phyloP scores from a whole-genome alignment of 768 basidiomycete species.

The Calvatia gigantea region DNA sequence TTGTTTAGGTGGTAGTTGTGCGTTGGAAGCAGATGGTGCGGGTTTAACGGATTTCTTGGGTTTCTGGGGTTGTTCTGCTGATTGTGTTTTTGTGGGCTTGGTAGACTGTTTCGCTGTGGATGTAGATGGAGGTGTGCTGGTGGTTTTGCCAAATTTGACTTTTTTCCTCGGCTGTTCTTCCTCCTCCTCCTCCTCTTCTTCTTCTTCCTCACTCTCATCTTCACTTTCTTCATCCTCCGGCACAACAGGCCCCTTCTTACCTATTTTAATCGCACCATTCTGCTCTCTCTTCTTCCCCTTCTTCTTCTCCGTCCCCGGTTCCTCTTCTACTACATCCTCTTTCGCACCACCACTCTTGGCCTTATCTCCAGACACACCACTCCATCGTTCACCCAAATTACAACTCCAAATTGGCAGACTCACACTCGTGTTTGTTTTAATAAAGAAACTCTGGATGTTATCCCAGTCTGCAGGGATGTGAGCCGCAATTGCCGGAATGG shows the following conservation, averaged over 20 bases:
- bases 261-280: not conserved
- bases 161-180: slow-evolving; percentile 36
- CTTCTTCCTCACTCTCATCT: slow-evolving; percentile 11
- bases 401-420: slow-evolving; percentile 92
- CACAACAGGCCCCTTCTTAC: not conserved
- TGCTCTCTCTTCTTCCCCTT: not conserved
- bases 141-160: slow-evolving; percentile 41
- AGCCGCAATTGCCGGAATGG: slow-evolving; percentile 71
- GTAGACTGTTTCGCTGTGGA: slow-evolving; percentile 14
- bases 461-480: slow-evolving; percentile 82
- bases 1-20: not conserved
- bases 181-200: slow-evolving; percentile 22
- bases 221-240: slow-evolving; percentile 16
- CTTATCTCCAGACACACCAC: slow-evolving; percentile 34
- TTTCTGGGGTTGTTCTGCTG: slow-evolving; percentile 15
- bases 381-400: slow-evolving; percentile 68
- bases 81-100: slow-evolving; percentile 19
- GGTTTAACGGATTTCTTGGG: slow-evolving; percentile 20
- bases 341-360: slow-evolving; percentile 20
- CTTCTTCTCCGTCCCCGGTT: too few relatives aligned
- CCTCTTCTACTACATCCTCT: slow-evolving; percentile 19
- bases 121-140: slow-evolving; percentile 15
- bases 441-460: slow-evolving; percentile 82
- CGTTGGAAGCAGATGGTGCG: not conserved
- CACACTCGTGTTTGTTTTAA: slow-evolving; percentile 85